phyloP scores from a whole-genome alignment of 1,139 yeast genomes.

The Magnusiomyces suaveolens region DNA sequence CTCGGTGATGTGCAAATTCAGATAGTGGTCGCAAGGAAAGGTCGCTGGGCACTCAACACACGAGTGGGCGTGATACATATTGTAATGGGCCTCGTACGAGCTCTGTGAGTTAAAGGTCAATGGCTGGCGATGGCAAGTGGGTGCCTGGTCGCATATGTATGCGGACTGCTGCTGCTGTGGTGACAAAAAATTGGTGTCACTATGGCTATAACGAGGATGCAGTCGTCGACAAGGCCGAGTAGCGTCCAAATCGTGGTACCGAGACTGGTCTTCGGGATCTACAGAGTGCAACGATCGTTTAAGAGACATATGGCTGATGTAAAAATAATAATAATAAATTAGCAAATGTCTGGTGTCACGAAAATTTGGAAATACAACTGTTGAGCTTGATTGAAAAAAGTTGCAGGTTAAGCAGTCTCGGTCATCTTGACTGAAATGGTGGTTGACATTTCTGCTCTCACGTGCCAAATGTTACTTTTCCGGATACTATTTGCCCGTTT shows the following conservation, averaged over 20 bases:
- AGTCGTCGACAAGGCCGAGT: neutral
- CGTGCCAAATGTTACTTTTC: too few species aligned
- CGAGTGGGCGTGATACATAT: conserved; percentile 19
- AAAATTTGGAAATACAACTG: too few species aligned
- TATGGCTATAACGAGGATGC: neutral
- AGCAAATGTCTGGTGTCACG: too few species aligned
- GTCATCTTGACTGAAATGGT: too few species aligned
- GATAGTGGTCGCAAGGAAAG: conserved; percentile 37
- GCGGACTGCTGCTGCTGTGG: neutral
- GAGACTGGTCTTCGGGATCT: neutral
- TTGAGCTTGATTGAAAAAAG: too few species aligned
- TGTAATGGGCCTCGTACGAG: conserved; percentile 22
- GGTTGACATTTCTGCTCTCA: too few species aligned
- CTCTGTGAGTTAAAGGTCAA: conserved; percentile 3
- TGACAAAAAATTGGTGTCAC: neutral
- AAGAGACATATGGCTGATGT: neutral
- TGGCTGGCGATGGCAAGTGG: conserved; percentile 9
- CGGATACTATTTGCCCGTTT: too few species aligned
- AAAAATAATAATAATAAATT: too few species aligned
- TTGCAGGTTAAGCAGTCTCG: too few species aligned
- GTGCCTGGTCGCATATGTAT: conserved; percentile 11
- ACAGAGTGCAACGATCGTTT: neutral
- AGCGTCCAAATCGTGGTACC: neutral
- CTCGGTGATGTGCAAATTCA: conserved; percentile 47
- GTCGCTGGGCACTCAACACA: conserved; percentile 39